Base-by-base conservation (phyloP, 192 early-diverging fungal genomes). In the Obelidium mucronatum region DNA sequence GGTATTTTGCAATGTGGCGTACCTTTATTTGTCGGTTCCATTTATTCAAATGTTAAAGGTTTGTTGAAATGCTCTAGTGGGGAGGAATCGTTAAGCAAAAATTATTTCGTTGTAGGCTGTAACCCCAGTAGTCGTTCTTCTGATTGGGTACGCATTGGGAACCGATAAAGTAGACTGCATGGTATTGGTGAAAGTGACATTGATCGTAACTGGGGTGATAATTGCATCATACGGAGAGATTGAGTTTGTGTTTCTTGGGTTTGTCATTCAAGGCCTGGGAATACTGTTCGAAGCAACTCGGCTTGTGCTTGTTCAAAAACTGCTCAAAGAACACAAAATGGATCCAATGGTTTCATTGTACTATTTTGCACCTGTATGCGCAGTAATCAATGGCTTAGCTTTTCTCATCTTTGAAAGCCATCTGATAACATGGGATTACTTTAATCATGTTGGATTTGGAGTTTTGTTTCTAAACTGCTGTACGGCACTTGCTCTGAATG, bases 41-140 rank as follows among this genome's bases (percentile, higher is more conserved):
- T 80, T 78, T 42, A 80, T 80, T 54, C 82, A 83, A 54, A 83
- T 83, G 82, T 67, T 83, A 11, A 83, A 82, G 73, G 64, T 81
- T 74, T 37, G 36, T 40, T 1, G 13, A 15, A 26, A 17, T 37
- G 62, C 39, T 48, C 37, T 37, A 24, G n/a, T 1, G n/a, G 30
- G 15, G 17, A 34, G 37, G 2, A 58, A 26, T 42, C 30, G 69
- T 22, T 13, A 51, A 13, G 22, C 48, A 13, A 17, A 73, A 31
- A 26, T 58, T 26, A n/a, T 76, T 28, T 22, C n/a, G 31, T 34
- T n/a, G 2, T 26, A 81, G 81, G 76, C 79, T 22, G 59, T 63
- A 30, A 78, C 82, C 13, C 82, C 82, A 11, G 77, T 80, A 22
- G 79, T 64, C 1, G 73, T 81, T 42, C 70, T 83, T 13, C 34